Evolutionary conservation across 176 grass and related monocot species (phyloP).

Genomic region (Juncus effusus): DNA sequence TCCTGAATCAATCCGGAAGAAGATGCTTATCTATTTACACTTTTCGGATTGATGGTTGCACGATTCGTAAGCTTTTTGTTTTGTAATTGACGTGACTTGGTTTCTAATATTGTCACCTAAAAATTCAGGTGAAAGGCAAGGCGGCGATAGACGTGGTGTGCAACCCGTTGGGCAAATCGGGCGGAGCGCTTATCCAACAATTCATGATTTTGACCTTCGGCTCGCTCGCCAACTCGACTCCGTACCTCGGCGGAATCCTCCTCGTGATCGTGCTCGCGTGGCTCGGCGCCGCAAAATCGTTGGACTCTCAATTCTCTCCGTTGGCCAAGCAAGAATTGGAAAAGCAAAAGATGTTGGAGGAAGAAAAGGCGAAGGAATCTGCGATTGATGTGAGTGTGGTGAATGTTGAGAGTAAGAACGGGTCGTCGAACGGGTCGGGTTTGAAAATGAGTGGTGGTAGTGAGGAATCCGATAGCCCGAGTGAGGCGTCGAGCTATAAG

Average conservation of each 20-base stretch:
- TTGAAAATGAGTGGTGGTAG: slow-evolving; percentile 19
- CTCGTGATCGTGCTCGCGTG: slow-evolving; percentile 85
- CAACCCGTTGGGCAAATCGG: slow-evolving; percentile 96
- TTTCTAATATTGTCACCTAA: too few species aligned
- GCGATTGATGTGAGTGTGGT: slow-evolving; percentile 34
- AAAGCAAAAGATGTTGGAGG: slow-evolving; percentile 59
- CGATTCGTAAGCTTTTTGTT: background rate
- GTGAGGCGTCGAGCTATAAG: slow-evolving; percentile 45
- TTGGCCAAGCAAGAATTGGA: slow-evolving; percentile 85
- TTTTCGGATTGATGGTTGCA: too few species aligned
- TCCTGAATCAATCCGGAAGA: too few species aligned
- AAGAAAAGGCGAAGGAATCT: slow-evolving; percentile 37
- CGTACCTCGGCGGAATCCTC: slow-evolving; percentile 93
- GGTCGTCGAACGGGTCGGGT: slow-evolving; percentile 35
- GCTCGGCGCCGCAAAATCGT: slow-evolving; percentile 72
- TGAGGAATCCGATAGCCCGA: slow-evolving; percentile 39
- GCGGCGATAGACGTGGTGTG: slow-evolving; percentile 98
- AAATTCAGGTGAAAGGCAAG: slow-evolving; percentile 82
- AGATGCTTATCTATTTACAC: background rate
- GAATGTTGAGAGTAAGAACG: slow-evolving; percentile 32
- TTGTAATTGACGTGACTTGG: too few species aligned
- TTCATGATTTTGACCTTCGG: slow-evolving; percentile 98
- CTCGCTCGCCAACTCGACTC: slow-evolving; percentile 86
- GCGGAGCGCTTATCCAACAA: slow-evolving; percentile 97
- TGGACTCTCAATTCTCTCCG: slow-evolving; percentile 85